Percentiles rank a stretch among this genome's conserved stretches.
Conservation (phyloP, 495 filamentous ascomycete species). For the Amniculicola lignicola region DNA sequence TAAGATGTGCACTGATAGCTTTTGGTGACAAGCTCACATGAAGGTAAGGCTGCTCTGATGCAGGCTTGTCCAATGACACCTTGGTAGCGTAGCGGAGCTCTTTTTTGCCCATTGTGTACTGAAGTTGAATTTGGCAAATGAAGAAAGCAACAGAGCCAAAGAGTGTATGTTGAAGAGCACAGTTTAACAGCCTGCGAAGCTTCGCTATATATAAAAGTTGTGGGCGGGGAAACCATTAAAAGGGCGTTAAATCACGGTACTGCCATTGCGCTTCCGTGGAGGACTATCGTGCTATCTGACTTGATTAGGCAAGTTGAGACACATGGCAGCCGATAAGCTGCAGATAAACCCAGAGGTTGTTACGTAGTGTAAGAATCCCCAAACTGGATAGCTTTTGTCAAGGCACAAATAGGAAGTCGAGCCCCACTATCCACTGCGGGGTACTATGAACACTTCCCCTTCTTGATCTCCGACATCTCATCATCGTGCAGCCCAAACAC, state of each 20-base stretch:
- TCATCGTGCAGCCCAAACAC: slow-evolving; percentile 23
- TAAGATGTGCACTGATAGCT: neutral
- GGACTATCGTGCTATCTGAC: slow-evolving; percentile 1
- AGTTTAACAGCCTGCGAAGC: neutral
- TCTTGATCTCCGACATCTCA: slow-evolving; percentile 6
- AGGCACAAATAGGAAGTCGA: slow-evolving; percentile 9
- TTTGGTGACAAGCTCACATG: slow-evolving; percentile 58
- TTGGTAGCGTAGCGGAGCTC: slow-evolving; percentile 69
- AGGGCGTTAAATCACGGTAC: slow-evolving; percentile 6
- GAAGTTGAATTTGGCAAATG: neutral
- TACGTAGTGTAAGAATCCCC: slow-evolving; percentile 26
- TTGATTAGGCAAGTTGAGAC: slow-evolving; percentile 12
- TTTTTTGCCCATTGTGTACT: slow-evolving; percentile 37
- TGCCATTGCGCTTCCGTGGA: slow-evolving; percentile 17
- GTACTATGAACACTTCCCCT: slow-evolving; percentile 13
- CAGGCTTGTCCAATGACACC: slow-evolving; percentile 76
- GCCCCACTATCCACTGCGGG: slow-evolving; percentile 30
- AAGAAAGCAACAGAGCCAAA: too few species aligned
- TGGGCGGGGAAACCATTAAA: slow-evolving; percentile 19
- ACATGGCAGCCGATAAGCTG: slow-evolving; percentile 31
- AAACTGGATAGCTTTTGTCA: slow-evolving; percentile 2
- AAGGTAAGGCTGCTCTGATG: slow-evolving; percentile 66
- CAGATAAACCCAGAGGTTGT: slow-evolving; percentile 27
- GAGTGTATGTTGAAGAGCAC: too few species aligned
- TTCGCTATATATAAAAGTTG: slow-evolving; percentile 15